Evolutionary conservation across 345 rosid genomes (phyloP).

Genomic region (Capsella bursapastoris): DNA sequence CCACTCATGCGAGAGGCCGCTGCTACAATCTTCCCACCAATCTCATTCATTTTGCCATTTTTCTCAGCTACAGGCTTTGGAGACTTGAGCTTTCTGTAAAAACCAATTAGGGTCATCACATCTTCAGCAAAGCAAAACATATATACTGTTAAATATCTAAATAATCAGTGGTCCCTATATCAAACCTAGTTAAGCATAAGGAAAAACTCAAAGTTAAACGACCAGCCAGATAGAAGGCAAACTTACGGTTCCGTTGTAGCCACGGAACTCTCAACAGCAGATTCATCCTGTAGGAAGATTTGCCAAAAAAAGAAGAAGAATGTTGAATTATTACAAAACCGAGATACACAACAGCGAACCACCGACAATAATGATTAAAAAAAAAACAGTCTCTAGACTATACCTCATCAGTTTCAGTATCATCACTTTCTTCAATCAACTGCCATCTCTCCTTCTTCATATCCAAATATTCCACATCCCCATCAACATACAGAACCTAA

Average conservation of each 20-base stretch:
- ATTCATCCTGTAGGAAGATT: slow-evolving; percentile 2
- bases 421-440: background rate
- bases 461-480: slow-evolving; percentile 6
- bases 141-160: no score
- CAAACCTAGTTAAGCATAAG: background rate
- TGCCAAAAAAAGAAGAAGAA: background rate
- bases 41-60: background rate
- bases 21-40: slow-evolving; percentile 35
- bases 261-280: slow-evolving; percentile 17
- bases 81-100: slow-evolving; percentile 10
- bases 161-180: no score
- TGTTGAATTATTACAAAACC: slow-evolving; percentile 1
- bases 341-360: background rate
- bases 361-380: background rate
- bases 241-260: slow-evolving; percentile 35
- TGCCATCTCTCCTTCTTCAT: slow-evolving; percentile 34
- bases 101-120: background rate
- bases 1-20: slow-evolving; percentile 36
- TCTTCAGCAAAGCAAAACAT: background rate
- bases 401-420: slow-evolving; percentile 22
- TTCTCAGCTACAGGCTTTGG: background rate
- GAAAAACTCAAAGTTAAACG: background rate
- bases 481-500: slow-evolving; percentile 40
- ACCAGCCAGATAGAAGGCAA: background rate
- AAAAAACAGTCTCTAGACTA: background rate